Conservation (phyloP, 176 grass and related monocot genomes). For the Pontederia paniculata region DNA sequence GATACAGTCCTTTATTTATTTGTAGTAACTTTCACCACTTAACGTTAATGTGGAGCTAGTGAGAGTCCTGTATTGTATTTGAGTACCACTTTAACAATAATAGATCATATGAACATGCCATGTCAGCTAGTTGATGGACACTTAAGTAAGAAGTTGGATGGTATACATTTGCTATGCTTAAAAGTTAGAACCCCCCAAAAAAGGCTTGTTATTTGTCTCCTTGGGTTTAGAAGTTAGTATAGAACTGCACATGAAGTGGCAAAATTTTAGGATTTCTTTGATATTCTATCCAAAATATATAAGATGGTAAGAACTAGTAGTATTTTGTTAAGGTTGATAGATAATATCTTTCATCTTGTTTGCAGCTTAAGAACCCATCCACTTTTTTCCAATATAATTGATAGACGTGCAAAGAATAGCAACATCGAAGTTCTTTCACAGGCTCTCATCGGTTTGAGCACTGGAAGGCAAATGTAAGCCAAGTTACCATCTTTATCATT, state of each 20-base stretch:
- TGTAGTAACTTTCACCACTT: too few species aligned
- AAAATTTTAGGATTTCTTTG: background rate
- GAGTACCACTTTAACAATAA: too few species aligned
- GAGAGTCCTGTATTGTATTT: too few species aligned
- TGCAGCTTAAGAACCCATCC: constrained; percentile 68
- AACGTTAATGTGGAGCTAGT: too few species aligned
- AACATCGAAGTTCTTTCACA: constrained; percentile 54
- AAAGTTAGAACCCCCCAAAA: background rate
- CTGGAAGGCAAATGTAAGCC: constrained; percentile 70
- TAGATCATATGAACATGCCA: too few species aligned
- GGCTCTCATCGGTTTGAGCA: constrained; percentile 55
- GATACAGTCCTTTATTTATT: too few species aligned
- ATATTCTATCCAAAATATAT: background rate
- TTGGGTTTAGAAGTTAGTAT: too few species aligned
- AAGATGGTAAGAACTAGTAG: background rate
- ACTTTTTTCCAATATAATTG: constrained; percentile 43
- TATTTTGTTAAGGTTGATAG: constrained; percentile 4
- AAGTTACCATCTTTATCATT: background rate
- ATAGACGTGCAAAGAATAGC: constrained; percentile 37
- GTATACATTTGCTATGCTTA: background rate
- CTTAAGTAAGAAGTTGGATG: too few species aligned
- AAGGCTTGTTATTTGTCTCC: background rate
- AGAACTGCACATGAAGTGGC: too few species aligned
- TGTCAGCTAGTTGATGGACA: too few species aligned
- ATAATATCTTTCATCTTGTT: constrained; percentile 11